These are phyloP conservation scores for Taphrina communis DNA, from an alignment of 1,139 yeast species.

Conservation along the genomic window DNA sequence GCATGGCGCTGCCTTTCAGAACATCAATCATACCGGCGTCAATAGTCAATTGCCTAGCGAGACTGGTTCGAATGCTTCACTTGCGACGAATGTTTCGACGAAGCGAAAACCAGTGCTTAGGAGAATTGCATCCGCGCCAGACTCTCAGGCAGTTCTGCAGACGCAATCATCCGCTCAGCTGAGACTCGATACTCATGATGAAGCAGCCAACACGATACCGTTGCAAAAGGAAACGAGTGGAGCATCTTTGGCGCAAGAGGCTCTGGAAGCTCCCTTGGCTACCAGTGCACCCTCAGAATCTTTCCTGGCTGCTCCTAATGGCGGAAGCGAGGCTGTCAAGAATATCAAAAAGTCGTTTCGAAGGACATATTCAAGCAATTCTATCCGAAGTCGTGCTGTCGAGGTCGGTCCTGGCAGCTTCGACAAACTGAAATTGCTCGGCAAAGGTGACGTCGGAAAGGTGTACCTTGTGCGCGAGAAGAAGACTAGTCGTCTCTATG, in stretches of 20 bases:
- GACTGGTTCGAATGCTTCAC: not conserved
- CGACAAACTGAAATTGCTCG: constrained; percentile 83
- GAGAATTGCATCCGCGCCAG: constrained; percentile 38
- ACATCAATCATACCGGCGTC: not conserved
- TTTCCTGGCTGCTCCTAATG: constrained; percentile 1
- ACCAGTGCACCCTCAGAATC: constrained; percentile 23
- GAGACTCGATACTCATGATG: not conserved
- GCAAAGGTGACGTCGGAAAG: constrained; percentile 98
- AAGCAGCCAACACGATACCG: not conserved
- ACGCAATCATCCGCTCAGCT: not conserved
- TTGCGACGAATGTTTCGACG: not conserved
- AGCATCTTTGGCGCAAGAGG: not conserved
- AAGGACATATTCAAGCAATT: constrained; percentile 71
- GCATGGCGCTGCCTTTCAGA: not conserved
- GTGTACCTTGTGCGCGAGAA: constrained; percentile 90
- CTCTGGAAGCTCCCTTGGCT: constrained; percentile 7
- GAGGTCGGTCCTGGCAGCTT: constrained; percentile 87
- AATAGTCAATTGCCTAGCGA: constrained; percentile 7
- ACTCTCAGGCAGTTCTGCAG: constrained; percentile 4
- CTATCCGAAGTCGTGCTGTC: constrained; percentile 74
- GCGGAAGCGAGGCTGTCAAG: constrained; percentile 14
- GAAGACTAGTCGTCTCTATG: constrained; percentile 73
- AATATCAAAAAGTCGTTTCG: constrained; percentile 30
- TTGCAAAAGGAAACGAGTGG: not conserved
- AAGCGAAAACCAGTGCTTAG: constrained; percentile 15